These are phyloP conservation scores for Penicillium arizonense DNA, from an alignment of 495 filamentous ascomycete species.

Conservation along the genomic window DNA sequence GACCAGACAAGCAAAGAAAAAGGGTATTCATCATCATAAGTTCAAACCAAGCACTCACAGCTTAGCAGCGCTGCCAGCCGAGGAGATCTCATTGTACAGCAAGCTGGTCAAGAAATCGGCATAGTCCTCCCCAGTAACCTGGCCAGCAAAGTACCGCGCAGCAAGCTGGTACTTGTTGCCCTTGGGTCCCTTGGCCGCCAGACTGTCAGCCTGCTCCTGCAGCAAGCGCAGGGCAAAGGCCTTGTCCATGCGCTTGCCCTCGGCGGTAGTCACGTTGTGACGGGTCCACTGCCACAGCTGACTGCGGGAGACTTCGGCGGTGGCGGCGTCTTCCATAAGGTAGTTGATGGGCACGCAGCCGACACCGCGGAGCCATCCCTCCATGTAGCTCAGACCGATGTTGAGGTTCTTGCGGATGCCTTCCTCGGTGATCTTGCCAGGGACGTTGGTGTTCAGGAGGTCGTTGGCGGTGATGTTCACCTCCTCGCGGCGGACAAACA, in stretches of 20 bases:
- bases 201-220: conserved; percentile 77
- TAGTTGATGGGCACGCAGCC: conserved; percentile 98
- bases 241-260: conserved; percentile 94
- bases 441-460: conserved; percentile 97
- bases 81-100: conserved; percentile 95
- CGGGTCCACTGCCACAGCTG: conserved; percentile 96
- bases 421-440: conserved; percentile 88
- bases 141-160: conserved; percentile 84
- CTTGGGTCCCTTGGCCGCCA: conserved; percentile 73
- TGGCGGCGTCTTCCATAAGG: conserved; percentile 99
- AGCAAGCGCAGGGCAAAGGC: conserved; percentile 82
- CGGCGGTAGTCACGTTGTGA: conserved; percentile 80
- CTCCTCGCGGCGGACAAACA: conserved; percentile 87
- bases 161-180: conserved; percentile 92
- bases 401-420: conserved; percentile 98
- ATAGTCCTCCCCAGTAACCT: conserved; percentile 96
- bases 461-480: conserved; percentile 85
- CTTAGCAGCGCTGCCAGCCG: conserved; percentile 78
- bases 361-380: conserved; percentile 92
- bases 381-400: conserved; percentile 97
- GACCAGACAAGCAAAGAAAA: background rate
- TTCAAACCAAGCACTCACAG: conserved; percentile 50
- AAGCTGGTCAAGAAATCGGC: conserved; percentile 95
- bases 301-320: conserved; percentile 87
- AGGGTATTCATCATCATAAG: conserved; percentile 35